These are phyloP conservation scores for Cladorrhinum sp. DNA, from an alignment of 2,329 filamentous ascomycete species.

Conservation along the genomic window DNA sequence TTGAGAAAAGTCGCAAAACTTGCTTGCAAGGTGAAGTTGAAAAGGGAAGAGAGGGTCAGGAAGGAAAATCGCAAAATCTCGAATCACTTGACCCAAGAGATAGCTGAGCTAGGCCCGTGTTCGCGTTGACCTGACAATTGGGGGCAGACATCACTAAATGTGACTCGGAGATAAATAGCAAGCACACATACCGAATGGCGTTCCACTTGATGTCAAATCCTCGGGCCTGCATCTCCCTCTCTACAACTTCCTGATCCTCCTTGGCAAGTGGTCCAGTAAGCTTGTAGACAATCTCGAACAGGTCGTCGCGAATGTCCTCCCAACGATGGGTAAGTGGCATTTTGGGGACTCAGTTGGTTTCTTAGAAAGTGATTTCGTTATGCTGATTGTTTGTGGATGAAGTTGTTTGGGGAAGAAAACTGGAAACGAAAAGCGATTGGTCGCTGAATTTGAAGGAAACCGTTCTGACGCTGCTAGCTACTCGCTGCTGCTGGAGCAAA, in stretches of 20 bases:
- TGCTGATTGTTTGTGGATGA: background rate
- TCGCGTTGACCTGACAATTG: no score
- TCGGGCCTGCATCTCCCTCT: constrained; percentile 22
- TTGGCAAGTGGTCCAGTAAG: constrained; percentile 21
- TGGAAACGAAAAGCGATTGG: background rate
- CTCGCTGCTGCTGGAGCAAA: background rate
- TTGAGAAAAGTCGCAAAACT: background rate
- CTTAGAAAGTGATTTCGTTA: background rate
- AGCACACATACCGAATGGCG: constrained; percentile 34
- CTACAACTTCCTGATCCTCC: constrained; percentile 28
- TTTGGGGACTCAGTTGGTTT: background rate
- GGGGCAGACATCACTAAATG: no score
- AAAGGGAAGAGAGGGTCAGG: background rate
- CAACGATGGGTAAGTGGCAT: constrained; percentile 30
- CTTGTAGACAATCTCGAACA: constrained; percentile 30
- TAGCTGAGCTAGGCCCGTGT: no score
- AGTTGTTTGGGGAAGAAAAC: background rate
- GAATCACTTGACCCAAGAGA: background rate
- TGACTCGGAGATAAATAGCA: background rate
- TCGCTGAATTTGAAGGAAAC: background rate
- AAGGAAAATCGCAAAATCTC: background rate
- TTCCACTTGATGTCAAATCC: constrained; percentile 35
- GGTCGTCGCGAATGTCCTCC: constrained; percentile 30
- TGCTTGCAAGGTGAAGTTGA: background rate
- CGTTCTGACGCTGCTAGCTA: background rate